phyloP scores from a whole-genome alignment of 2,329 filamentous ascomycete species.

The Cladophialophora carrionii region DNA sequence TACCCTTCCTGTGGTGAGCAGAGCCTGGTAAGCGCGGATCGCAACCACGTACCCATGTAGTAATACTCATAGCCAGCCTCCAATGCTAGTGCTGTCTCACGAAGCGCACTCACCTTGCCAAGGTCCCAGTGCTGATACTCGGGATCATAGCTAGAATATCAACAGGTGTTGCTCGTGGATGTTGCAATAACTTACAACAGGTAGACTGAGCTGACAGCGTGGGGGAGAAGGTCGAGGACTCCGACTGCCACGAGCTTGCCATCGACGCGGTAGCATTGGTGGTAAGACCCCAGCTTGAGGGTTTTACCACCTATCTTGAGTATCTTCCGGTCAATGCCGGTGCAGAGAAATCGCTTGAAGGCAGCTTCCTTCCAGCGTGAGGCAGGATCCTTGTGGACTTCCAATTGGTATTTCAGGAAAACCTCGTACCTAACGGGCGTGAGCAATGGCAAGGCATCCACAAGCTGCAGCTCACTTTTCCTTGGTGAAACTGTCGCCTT shows the following conservation, averaged over 20 bases:
- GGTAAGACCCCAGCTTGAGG: constrained; percentile 54
- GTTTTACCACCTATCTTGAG: constrained; percentile 45
- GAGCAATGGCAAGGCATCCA: background rate
- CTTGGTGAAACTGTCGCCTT: constrained; percentile 52
- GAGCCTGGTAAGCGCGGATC: background rate
- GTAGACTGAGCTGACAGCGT: constrained; percentile 55
- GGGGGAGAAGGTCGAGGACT: constrained; percentile 53
- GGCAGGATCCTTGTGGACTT: constrained; percentile 51
- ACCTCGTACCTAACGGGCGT: constrained; percentile 46
- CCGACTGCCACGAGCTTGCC: constrained; percentile 54
- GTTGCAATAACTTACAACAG: constrained; percentile 47
- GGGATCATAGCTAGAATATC: constrained; percentile 57
- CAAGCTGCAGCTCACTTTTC: constrained; percentile 46
- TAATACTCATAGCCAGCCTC: constrained; percentile 63
- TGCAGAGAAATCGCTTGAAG: constrained; percentile 54
- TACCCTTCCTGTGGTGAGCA: constrained; percentile 49
- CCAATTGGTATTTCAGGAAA: constrained; percentile 53
- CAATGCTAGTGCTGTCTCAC: constrained; percentile 60
- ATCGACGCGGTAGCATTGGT: constrained; percentile 56
- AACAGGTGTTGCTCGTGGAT: background rate
- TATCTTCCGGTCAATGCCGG: constrained; percentile 49
- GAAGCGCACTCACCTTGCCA: constrained; percentile 65
- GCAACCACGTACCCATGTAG: constrained; percentile 60
- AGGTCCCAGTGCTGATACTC: constrained; percentile 64
- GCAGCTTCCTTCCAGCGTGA: constrained; percentile 50